Conservation (phyloP, 257 asterid species). For the Salvia hispanica region DNA sequence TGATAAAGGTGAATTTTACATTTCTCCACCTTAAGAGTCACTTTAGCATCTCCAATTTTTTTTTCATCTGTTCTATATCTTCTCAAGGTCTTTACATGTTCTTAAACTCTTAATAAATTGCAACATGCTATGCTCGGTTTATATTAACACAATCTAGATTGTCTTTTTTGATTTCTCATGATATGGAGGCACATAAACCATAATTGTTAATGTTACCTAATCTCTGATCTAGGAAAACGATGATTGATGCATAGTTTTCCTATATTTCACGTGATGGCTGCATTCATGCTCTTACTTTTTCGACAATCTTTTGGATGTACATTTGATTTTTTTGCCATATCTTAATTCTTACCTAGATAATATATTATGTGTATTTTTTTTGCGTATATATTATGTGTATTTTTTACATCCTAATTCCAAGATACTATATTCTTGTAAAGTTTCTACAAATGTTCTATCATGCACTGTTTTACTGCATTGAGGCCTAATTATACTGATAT, state of each 20-base stretch:
- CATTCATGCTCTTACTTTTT: slow-evolving; percentile 16
- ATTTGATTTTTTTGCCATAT: not conserved
- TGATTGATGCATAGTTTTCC: slow-evolving; percentile 1
- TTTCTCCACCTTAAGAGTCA: slow-evolving; percentile 3
- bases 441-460: not conserved
- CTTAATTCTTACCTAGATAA: not conserved
- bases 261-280: not conserved
- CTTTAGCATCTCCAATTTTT: not conserved
- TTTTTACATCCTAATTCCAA: not conserved
- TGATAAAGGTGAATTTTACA: slow-evolving; percentile 63
- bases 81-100: slow-evolving; percentile 6
- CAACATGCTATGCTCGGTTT: slow-evolving; percentile 11
- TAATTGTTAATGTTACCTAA: not conserved
- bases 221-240: not conserved
- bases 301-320: slow-evolving; percentile 10
- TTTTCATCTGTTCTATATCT: not conserved
- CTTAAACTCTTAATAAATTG: slow-evolving; percentile 7
- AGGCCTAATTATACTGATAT: slow-evolving; percentile 9
- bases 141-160: not conserved
- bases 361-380: too few species aligned
- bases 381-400: too few species aligned
- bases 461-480: not conserved
- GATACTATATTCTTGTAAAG: not conserved
- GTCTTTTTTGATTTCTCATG: not conserved
- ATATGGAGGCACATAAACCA: slow-evolving; percentile 3